These are phyloP conservation scores for Saccharomyces mikatae DNA, from an alignment of 805 yeast species.

Conservation along the genomic window DNA sequence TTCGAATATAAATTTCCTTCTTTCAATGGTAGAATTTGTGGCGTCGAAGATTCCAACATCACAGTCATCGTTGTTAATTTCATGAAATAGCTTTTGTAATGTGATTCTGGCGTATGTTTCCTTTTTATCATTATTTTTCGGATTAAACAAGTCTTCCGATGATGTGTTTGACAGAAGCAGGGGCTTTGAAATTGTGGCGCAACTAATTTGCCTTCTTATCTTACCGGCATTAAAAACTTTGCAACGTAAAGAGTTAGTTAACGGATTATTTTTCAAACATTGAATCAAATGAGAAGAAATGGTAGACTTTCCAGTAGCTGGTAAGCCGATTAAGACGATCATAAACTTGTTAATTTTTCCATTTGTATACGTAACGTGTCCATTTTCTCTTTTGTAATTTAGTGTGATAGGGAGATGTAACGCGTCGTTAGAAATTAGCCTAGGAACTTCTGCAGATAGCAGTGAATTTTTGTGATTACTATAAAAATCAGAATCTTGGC, in stretches of 20 bases:
- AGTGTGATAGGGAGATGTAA: background rate
- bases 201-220: slow-evolving; percentile 51
- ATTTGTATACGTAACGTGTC: background rate
- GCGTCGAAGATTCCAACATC: slow-evolving; percentile 56
- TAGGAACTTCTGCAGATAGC: background rate
- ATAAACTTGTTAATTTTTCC: slow-evolving; percentile 40
- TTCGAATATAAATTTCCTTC: slow-evolving; percentile 29
- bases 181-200: slow-evolving; percentile 7
- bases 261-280: slow-evolving; percentile 36
- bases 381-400: background rate
- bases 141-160: slow-evolving; percentile 36
- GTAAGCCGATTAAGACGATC: slow-evolving; percentile 65
- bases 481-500: slow-evolving; percentile 1
- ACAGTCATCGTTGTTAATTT: slow-evolving; percentile 35
- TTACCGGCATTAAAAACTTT: slow-evolving; percentile 66
- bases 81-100: slow-evolving; percentile 38
- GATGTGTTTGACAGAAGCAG: slow-evolving; percentile 26
- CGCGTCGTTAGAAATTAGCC: background rate
- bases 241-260: slow-evolving; percentile 26
- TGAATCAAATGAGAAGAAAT: slow-evolving; percentile 56
- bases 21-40: slow-evolving; percentile 44
- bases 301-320: slow-evolving; percentile 72
- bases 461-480: background rate
- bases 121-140: slow-evolving; percentile 36
- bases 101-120: slow-evolving; percentile 49